Base-by-base conservation (phyloP, 768 basidiomycete species). In the Calocera cornea region DNA sequence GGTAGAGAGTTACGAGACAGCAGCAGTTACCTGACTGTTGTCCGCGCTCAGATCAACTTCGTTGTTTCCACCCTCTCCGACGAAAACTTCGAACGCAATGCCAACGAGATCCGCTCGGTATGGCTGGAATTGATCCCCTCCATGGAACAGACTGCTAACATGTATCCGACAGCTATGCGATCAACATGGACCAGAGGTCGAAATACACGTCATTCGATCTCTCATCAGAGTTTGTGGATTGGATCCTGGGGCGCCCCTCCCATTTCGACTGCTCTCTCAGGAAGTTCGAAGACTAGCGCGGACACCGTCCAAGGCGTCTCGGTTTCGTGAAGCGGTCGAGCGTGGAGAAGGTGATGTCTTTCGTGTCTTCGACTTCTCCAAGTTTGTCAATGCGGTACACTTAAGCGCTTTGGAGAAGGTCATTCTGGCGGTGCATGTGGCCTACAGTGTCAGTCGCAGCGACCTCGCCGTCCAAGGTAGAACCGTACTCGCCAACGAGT, bases 41-140 rank as follows among this genome's bases (percentile, higher is more conserved):
- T 93, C 80, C 91, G 90, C 79, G 90, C 95, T 69, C 95, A 99
- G 82, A 95, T 99, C 75, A 94, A 95, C 72, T 98, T 99, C 79
- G 83, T 97, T 68, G 84, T 99, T 71, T 93, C 92, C 33, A 97
- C 93, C 31, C 85, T 98, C 69, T 93, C 92, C 68, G 95, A 98
- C 79, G 95, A 98, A 73, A 94, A 93, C 79, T 99, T 92, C 76
- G 91, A 92, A 75, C 86, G 91, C 75, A 92, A 97, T 78, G 88
- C 94, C 76, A 80, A 86, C 67, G 95, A 99, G 80, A 97, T 99
- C 73, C 88, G 92, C 75, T 92, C 91, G 67, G 95, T 97, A 75
- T 72, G n/a, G 93, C 83, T 40, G 54, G 19, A 68, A 68, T 65
- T 63, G 41, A 49, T 67, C 47, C 63, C 5, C 36, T 64, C 68